Conservation (phyloP, 2,329 filamentous ascomycete genomes). For the Remersonia thermophila region DNA sequence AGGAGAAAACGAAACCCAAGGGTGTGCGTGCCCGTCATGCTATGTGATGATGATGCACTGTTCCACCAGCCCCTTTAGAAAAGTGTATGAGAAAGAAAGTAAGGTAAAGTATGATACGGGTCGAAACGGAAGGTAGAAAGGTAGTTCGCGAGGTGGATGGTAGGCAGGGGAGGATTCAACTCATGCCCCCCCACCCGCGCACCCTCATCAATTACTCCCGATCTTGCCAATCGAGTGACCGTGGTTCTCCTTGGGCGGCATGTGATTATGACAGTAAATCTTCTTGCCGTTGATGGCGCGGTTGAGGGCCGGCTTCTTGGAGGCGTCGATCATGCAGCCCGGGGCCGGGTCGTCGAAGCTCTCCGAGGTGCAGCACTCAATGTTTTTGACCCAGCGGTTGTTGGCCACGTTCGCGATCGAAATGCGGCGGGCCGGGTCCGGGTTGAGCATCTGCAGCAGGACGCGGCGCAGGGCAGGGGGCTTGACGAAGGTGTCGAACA, state of each 20-base stretch:
- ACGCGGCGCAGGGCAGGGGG: conserved; percentile 58
- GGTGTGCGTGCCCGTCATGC: no score
- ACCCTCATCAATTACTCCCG: no score
- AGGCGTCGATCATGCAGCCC: conserved; percentile 46
- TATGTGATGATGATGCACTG: no score
- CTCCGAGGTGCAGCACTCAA: conserved; percentile 70
- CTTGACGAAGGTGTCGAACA: conserved; percentile 53
- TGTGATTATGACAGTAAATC: conserved; percentile 48
- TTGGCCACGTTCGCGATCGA: conserved; percentile 56
- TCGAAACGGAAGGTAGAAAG: no score
- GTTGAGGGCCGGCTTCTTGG: conserved; percentile 37
- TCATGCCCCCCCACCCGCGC: no score
- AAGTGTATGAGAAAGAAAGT: no score
- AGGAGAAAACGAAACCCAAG: no score
- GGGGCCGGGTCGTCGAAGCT: conserved; percentile 47
- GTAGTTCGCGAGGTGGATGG: no score
- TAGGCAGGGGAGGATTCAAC: no score
- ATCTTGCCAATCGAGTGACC: conserved; percentile 41
- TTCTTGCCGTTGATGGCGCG: conserved; percentile 28
- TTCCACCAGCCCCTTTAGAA: no score
- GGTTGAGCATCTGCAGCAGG: conserved; percentile 72
- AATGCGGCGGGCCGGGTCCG: conserved; percentile 58
- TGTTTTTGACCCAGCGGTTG: conserved; percentile 58
- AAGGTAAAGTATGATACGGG: no score
- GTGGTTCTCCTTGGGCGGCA: conserved; percentile 34